Evolutionary conservation across 345 rosid genomes (phyloP).

Genomic region (Melastoma malabathricum): DNA sequence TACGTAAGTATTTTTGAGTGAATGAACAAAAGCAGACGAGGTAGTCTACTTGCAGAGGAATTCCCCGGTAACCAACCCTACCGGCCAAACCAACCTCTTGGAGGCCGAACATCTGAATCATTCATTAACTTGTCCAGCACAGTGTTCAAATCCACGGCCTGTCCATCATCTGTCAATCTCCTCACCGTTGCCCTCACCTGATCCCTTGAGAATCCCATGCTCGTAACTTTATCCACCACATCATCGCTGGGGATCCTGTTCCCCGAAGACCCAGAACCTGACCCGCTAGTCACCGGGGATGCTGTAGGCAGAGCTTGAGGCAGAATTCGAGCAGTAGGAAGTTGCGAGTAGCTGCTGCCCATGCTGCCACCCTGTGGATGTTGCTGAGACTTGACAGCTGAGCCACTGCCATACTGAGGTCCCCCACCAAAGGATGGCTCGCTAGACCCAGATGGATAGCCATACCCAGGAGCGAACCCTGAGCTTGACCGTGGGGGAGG

Average conservation of each 20-base stretch:
- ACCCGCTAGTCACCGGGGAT: slow-evolving; percentile 40
- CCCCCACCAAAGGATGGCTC: slow-evolving; percentile 38
- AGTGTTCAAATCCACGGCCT: slow-evolving; percentile 70
- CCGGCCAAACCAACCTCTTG: slow-evolving; percentile 72
- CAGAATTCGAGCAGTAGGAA: slow-evolving; percentile 63
- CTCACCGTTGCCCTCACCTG: slow-evolving; percentile 76
- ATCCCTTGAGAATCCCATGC: slow-evolving; percentile 88
- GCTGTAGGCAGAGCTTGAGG: slow-evolving; percentile 68
- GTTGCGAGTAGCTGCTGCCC: slow-evolving; percentile 48
- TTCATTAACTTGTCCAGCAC: slow-evolving; percentile 93
- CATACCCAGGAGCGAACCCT: slow-evolving; percentile 50
- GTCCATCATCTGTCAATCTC: slow-evolving; percentile 72
- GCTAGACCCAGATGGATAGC: slow-evolving; percentile 32
- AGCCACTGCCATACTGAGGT: slow-evolving; percentile 43
- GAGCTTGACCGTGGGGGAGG: slow-evolving; percentile 35
- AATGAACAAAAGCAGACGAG: no score
- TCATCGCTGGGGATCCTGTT: slow-evolving; percentile 74
- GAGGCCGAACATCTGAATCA: slow-evolving; percentile 59
- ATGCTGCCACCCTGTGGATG: slow-evolving; percentile 22
- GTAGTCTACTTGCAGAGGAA: no score
- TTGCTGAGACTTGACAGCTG: slow-evolving; percentile 40
- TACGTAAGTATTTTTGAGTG: no score
- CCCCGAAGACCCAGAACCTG: slow-evolving; percentile 50
- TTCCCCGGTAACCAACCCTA: slow-evolving; percentile 9
- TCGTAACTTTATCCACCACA: slow-evolving; percentile 66